Evolutionary conservation across 2,329 filamentous ascomycete genomes (phyloP), one percentile per base, ranked within the genome.

Genomic region (Ophiostoma angusticollis): DNA sequence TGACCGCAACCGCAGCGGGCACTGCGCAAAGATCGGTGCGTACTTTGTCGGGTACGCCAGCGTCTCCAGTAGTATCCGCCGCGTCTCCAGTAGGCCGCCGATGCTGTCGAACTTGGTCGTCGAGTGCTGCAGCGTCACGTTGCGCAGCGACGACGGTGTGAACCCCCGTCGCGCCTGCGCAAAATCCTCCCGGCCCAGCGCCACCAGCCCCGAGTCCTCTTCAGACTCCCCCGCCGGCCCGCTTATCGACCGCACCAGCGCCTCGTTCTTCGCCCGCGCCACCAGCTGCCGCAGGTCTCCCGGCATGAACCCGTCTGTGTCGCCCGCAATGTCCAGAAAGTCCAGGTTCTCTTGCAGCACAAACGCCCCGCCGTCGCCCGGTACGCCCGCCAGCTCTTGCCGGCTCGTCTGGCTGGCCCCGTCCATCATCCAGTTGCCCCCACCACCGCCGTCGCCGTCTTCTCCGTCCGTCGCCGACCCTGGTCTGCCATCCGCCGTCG

Each of bases 291-390:
- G 78, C 27, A 98, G 68, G 57, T 98, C 91, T 4, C 87, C 91
- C 1, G 91, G 89, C 87, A 96, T 95, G 55, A 96, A 98, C 1
- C 91, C 91, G 54, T 98, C 91, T 0, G 89, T 96, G 49, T 89
- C 80, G 2, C 91, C 87, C 14, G 93, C 86, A 40, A 98, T 71
- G 46, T 96, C 89, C 8, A 96, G 73, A 42, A 96, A 84, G 56
- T 98, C 91, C 9, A 98, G 73, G 35, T 81, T 73, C 0, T 74
- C 63, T 42, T 86, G 81, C 6, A 94, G 63, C 2, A 79, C 60
- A 51, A 93, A 91, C 0, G 80, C 81, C 38, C 73, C 27, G 29
- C 21, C 40, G 52, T 2, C 50, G 40, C 5, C 23, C 4, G 12
- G 25, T 14, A 17, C 49, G 46, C 12, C 60, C 58, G 24, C 62